phyloP scores from a whole-genome alignment of 2,329 filamentous ascomycete genomes.

The Aspergillus persii region DNA sequence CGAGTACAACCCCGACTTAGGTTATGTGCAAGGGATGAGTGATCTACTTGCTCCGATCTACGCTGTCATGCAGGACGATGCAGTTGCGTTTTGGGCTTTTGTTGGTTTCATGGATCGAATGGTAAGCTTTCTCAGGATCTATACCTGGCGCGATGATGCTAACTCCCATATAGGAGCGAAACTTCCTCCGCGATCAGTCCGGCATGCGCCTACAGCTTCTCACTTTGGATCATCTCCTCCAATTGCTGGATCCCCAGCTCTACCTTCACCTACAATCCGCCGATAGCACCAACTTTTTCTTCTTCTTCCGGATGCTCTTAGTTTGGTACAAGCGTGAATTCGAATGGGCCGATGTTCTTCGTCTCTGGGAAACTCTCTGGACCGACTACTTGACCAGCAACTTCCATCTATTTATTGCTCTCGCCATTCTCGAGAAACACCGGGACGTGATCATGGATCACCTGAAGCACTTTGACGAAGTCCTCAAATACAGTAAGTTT shows the following conservation, averaged over 20 bases:
- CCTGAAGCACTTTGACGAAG: slow-evolving; percentile 90
- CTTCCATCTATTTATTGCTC: slow-evolving; percentile 90
- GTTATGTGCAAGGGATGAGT: slow-evolving; percentile 98
- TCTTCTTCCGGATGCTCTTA: slow-evolving; percentile 98
- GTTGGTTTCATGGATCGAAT: slow-evolving; percentile 95
- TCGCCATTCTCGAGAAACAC: slow-evolving; percentile 94
- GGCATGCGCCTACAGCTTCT: slow-evolving; percentile 92
- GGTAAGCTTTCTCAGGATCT: slow-evolving; percentile 44
- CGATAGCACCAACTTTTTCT: slow-evolving; percentile 98
- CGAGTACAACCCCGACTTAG: slow-evolving; percentile 91
- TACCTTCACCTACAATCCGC: slow-evolving; percentile 86
- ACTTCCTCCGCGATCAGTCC: slow-evolving; percentile 91
- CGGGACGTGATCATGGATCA: slow-evolving; percentile 95
- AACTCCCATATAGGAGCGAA: slow-evolving; percentile 62
- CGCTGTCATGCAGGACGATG: slow-evolving; percentile 95
- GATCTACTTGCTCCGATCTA: slow-evolving; percentile 95
- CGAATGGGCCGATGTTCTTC: slow-evolving; percentile 78
- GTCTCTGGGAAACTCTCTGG: slow-evolving; percentile 91
- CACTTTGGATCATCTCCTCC: slow-evolving; percentile 89
- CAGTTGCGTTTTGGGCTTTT: slow-evolving; percentile 95
- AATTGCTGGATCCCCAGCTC: slow-evolving; percentile 93
- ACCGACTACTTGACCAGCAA: slow-evolving; percentile 85
- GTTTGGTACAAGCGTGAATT: slow-evolving; percentile 99
- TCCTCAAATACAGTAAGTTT: slow-evolving; percentile 84
- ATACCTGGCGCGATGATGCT: slow-evolving; percentile 5